Evolutionary conservation across 1,284 basidiomycete species (phyloP), one percentile per base, ranked within the genome.

Genomic region (Mycena citricolor): DNA sequence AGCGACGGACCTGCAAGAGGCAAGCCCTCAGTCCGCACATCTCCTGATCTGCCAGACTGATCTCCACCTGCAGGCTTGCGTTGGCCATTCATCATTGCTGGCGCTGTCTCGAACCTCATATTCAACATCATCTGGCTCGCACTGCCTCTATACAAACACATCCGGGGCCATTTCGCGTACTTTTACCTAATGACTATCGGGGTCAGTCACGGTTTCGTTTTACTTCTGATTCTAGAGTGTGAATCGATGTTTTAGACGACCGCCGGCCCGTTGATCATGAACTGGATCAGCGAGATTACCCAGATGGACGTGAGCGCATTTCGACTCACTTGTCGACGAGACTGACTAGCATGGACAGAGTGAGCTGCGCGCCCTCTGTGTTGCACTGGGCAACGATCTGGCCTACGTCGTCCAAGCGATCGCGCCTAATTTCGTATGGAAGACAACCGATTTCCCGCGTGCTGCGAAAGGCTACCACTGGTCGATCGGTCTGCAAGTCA

Each of bases 41-140:
- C 19, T 10, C 14, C 10, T 33, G 25, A 14, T 32, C 13, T 8
- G 20, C 12, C 6, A 8, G 21, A 22, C 19, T 4, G 16, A 36
- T 24, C 24, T 5, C 16, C n/a, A n/a, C n/a, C n/a, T n/a, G n/a
- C 21, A 49, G 51, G 51, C 3, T 31, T 25, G 4, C 28, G 51
- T 29, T 52, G 47, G 46, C 51, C 51, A 4, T 44, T 52, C 33
- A 23, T 52, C 6, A 23, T 52, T 24, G 35, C 19, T 16, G 16
- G 11, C 16, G 32, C 8, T 10, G 11, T 33, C 10, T 33, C 8
- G 11, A 17, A 17, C 8, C 10, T 33, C 32, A 33, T 33, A 8
- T 14, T 33, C n/a, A 17, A 33, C 16, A 33, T 17, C 10, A 17
- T 33, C 8, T 33, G 32, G 32, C 32, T 33, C 32, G 19, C 8